Evolutionary conservation across 768 basidiomycete genomes (phyloP).

Genomic region (Kwoniella bestiolae): DNA sequence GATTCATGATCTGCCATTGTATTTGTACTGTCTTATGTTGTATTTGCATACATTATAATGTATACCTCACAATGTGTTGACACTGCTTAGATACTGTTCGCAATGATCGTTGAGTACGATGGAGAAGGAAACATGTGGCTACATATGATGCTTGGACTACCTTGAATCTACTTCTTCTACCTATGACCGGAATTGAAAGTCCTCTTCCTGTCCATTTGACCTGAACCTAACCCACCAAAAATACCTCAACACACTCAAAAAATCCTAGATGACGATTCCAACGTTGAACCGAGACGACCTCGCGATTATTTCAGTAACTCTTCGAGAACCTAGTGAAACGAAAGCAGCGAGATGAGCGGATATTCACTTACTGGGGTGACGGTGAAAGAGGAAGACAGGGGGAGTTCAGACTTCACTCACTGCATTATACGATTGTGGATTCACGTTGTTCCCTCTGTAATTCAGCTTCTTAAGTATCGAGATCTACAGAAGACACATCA

Average conservation of each 20-base stretch:
- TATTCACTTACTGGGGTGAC: too few species aligned
- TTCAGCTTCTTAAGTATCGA: constrained; percentile 46
- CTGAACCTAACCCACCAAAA: background rate
- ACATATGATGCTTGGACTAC: background rate
- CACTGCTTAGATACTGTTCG: too few species aligned
- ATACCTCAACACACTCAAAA: background rate
- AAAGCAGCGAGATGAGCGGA: too few species aligned
- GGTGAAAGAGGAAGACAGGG: background rate
- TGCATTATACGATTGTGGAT: constrained; percentile 22
- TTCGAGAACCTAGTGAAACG: constrained; percentile 20
- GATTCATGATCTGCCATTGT: background rate
- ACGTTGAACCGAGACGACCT: too few species aligned
- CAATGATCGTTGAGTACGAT: background rate
- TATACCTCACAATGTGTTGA: too few species aligned
- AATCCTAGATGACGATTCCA: too few species aligned
- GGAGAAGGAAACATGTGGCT: background rate
- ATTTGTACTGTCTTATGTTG: too few species aligned
- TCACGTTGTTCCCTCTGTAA: constrained; percentile 50
- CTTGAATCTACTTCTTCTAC: background rate
- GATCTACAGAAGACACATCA: constrained; percentile 32
- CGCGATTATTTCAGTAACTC: constrained; percentile 26
- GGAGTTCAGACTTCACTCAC: constrained; percentile 1
- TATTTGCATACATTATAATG: too few species aligned
- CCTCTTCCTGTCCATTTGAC: background rate
- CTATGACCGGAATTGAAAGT: background rate